Evolutionary conservation across 73 alveolate species (phyloP), one percentile per base, ranked within the genome.

Genomic region (Symbiodinium natans): DNA sequence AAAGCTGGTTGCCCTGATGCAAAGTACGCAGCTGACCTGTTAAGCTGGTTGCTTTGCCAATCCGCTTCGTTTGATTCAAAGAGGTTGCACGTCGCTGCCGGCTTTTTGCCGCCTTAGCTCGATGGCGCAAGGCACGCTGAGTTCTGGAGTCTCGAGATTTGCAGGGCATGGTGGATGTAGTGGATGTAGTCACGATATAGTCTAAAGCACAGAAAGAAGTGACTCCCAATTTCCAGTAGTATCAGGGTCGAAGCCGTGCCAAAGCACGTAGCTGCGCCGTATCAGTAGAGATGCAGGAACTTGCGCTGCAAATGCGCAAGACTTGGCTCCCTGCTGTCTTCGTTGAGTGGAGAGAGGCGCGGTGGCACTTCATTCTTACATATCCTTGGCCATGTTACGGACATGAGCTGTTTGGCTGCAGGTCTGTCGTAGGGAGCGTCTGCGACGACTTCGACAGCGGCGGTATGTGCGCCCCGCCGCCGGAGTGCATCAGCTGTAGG

Each of bases 201-300:
- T n/a, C n/a, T n/a, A n/a, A n/a, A n/a, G n/a, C n/a, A n/a, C n/a
- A n/a, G n/a, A n/a, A n/a, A n/a, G n/a, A n/a, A n/a, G n/a, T n/a
- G n/a, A n/a, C n/a, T n/a, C n/a, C n/a, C n/a, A n/a, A n/a, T n/a
- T n/a, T n/a, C n/a, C n/a, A n/a, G n/a, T n/a, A n/a, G n/a, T n/a
- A n/a, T n/a, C n/a, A n/a, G n/a, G n/a, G n/a, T n/a, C n/a, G n/a
- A n/a, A n/a, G n/a, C n/a, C n/a, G n/a, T n/a, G n/a, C n/a, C n/a
- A n/a, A n/a, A n/a, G n/a, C n/a, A n/a, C n/a, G n/a, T n/a, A n/a
- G n/a, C n/a, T n/a, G n/a, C n/a, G n/a, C n/a, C n/a, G n/a, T n/a
- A n/a, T n/a, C n/a, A n/a, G n/a, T n/a, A n/a, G n/a, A n/a, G n/a
- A 27, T 41, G 25, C 86, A 88, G 95, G 95, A 46, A 27, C 86